phyloP scores from a whole-genome alignment of 192 early-diverging fungal species.

The Cetraspora pellucida region DNA sequence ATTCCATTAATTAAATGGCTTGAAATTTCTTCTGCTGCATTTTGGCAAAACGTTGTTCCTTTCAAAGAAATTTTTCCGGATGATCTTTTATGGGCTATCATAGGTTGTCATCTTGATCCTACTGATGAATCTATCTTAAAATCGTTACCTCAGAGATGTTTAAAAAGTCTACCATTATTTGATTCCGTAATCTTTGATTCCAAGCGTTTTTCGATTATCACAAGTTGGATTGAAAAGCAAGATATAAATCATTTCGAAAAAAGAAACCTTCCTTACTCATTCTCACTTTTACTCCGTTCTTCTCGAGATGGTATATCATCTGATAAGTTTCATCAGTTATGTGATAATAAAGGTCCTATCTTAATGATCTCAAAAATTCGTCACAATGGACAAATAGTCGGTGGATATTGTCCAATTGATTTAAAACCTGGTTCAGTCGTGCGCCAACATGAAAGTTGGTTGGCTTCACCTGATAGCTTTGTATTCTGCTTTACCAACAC shows the following conservation, averaged over 20 bases:
- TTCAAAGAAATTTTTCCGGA: background rate
- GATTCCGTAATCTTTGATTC: background rate
- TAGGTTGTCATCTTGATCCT: background rate
- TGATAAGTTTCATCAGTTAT: background rate
- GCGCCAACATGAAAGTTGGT: background rate
- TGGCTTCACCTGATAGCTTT: background rate
- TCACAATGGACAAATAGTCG: background rate
- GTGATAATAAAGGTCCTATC: constrained; percentile 20
- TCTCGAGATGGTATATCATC: background rate
- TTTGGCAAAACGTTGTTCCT: background rate
- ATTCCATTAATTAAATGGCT: constrained; percentile 2
- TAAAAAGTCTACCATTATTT: background rate
- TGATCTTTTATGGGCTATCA: background rate
- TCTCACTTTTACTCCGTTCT: background rate
- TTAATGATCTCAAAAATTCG: background rate
- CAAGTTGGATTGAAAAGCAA: constrained; percentile 10
- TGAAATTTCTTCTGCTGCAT: background rate
- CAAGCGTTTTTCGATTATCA: background rate
- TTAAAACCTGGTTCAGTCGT: background rate
- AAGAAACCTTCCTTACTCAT: background rate
- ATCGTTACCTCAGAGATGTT: background rate
- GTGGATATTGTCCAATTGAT: constrained; percentile 14
- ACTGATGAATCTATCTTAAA: background rate
- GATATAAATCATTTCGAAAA: background rate
- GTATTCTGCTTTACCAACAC: background rate